Evolutionary conservation across 768 basidiomycete species (phyloP).

Genomic region (Xerocomellus intermedius): DNA sequence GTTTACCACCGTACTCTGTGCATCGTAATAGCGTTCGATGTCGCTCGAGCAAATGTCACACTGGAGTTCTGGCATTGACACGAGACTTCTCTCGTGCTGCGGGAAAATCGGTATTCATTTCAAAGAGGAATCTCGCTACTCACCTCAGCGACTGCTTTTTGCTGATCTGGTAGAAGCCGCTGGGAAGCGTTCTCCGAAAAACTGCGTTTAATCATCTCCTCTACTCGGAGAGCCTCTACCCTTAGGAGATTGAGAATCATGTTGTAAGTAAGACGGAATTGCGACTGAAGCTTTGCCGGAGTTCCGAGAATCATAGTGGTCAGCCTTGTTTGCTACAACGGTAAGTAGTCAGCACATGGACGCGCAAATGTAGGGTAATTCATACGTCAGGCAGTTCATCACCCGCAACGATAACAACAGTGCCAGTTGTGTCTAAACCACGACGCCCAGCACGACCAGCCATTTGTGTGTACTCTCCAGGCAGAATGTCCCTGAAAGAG

Average conservation of each 20-base stretch:
- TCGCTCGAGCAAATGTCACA: constrained; percentile 71
- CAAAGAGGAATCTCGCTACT: constrained; percentile 20
- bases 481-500: constrained; percentile 84
- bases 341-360: not conserved
- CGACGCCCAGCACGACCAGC: constrained; percentile 96
- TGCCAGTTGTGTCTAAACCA: constrained; percentile 92
- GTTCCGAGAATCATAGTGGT: constrained; percentile 92
- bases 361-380: constrained; percentile 8
- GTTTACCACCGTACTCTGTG: constrained; percentile 57
- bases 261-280: constrained; percentile 97
- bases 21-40: constrained; percentile 76
- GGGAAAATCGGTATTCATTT: constrained; percentile 4
- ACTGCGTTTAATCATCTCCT: constrained; percentile 99
- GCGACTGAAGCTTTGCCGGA: constrained; percentile 89
- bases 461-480: constrained; percentile 98
- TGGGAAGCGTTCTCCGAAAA: constrained; percentile 99
- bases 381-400: constrained; percentile 84
- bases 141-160: constrained; percentile 83
- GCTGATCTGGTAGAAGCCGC: constrained; percentile 87
- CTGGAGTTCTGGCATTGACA: constrained; percentile 58
- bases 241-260: constrained; percentile 97
- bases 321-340: constrained; percentile 63
- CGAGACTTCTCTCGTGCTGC: constrained; percentile 72
- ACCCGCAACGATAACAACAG: constrained; percentile 85
- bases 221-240: constrained; percentile 92